Percentiles rank a stretch among this genome's conserved stretches.
Evolutionary conservation across 2,329 filamentous ascomycete species (phyloP).

Genomic region (Apiospora phragmitis): DNA sequence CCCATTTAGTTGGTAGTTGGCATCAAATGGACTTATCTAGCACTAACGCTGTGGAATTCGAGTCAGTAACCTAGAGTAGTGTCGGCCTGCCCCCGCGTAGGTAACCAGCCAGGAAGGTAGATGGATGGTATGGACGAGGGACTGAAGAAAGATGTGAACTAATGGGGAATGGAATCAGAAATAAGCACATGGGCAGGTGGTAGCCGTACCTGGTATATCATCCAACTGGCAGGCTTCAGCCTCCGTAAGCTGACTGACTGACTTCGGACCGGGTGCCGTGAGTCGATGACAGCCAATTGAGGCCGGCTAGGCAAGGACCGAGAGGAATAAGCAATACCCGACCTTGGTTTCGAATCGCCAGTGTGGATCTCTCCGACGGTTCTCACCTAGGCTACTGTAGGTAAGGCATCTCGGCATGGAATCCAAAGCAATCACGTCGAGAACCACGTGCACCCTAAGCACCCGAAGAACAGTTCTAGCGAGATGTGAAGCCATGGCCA

Average conservation of each 20-base stretch:
- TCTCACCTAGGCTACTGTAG: too few species aligned
- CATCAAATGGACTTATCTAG: background rate
- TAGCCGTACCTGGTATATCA: background rate
- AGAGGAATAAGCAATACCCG: background rate
- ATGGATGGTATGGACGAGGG: background rate
- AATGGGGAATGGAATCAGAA: background rate
- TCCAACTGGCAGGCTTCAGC: background rate
- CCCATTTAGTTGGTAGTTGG: background rate
- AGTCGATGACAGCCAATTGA: background rate
- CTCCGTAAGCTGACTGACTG: background rate
- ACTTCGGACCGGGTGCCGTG: background rate
- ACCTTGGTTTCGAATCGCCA: background rate
- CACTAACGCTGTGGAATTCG: background rate
- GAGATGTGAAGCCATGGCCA: background rate
- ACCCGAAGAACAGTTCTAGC: background rate
- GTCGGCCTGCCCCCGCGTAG: background rate
- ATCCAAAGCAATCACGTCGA: background rate
- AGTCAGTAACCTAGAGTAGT: background rate
- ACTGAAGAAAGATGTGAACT: background rate
- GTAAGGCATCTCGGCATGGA: background rate
- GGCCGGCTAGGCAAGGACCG: background rate
- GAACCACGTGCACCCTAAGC: background rate
- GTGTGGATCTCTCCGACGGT: background rate
- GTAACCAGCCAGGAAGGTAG: background rate
- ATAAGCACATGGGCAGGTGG: background rate